Conservation (phyloP, 768 basidiomycete genomes). For the Candolleomyces efflorescens region DNA sequence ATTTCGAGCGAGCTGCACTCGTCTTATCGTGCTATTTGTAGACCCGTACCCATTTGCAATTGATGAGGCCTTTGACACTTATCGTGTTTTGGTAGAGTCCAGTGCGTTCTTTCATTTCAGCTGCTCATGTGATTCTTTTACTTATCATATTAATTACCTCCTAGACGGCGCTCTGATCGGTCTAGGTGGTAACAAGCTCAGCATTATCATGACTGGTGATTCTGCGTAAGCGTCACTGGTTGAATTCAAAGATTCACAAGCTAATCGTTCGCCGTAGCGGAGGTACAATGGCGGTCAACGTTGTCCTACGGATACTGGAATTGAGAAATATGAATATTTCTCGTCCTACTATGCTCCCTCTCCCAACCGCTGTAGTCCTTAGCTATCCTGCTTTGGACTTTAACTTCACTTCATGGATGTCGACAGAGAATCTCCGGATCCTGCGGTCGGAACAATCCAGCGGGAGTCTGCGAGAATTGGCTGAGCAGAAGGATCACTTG, state of each 20-base stretch:
- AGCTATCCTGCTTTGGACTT: slow-evolving; percentile 94
- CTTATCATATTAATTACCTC: slow-evolving; percentile 1
- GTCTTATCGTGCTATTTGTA: slow-evolving; percentile 20
- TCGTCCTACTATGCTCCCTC: slow-evolving; percentile 45
- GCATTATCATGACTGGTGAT: slow-evolving; percentile 83
- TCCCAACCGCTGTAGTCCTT: slow-evolving; percentile 79
- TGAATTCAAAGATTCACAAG: not conserved
- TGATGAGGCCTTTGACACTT: slow-evolving; percentile 92
- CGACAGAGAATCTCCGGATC: slow-evolving; percentile 74
- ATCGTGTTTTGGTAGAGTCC: slow-evolving; percentile 75
- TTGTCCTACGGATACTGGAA: slow-evolving; percentile 85
- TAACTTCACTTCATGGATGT: slow-evolving; percentile 98
- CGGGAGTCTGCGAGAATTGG: slow-evolving; percentile 62
- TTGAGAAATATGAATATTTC: slow-evolving; percentile 33
- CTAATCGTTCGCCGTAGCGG: slow-evolving; percentile 51
- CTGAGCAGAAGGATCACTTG: slow-evolving; percentile 83
- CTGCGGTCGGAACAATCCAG: slow-evolving; percentile 86
- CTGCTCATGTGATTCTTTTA: not conserved
- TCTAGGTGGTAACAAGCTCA: slow-evolving; percentile 79
- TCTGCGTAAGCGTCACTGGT: slow-evolving; percentile 75
- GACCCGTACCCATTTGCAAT: slow-evolving; percentile 98
- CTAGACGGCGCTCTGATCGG: slow-evolving; percentile 74
- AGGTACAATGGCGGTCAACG: slow-evolving; percentile 79
- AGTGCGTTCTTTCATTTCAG: slow-evolving; percentile 24
- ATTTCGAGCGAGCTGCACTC: not conserved